Conservation (phyloP, 2,329 filamentous ascomycete genomes). For the Didymellaceae sp. region DNA sequence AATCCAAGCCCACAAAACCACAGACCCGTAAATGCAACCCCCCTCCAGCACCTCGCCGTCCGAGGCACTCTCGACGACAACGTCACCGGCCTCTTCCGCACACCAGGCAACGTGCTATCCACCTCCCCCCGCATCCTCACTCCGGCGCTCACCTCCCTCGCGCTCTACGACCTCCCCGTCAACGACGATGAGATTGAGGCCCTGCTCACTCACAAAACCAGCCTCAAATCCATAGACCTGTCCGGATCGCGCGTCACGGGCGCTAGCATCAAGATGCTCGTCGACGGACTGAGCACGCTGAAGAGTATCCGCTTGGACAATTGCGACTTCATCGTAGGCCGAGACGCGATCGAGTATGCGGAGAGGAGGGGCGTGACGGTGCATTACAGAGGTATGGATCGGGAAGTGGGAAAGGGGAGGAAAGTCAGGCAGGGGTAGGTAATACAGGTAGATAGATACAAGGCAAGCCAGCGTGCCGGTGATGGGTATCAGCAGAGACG, state of each 20-base stretch:
- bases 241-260: conserved; percentile 50
- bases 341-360: conserved; percentile 53
- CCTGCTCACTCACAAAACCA: conserved; percentile 28
- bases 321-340: conserved; percentile 42
- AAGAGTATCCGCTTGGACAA: conserved; percentile 43
- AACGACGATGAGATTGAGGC: conserved; percentile 43
- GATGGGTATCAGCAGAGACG: background rate
- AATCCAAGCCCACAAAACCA: too few relatives aligned
- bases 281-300: conserved; percentile 36
- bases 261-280: conserved; percentile 49
- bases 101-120: background rate
- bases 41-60: conserved; percentile 13
- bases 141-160: conserved; percentile 21
- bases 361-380: conserved; percentile 41
- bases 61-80: conserved; percentile 5
- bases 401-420: conserved; percentile 15
- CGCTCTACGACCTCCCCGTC: conserved; percentile 24
- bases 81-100: conserved; percentile 10
- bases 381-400: conserved; percentile 28
- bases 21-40: background rate
- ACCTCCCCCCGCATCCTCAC: conserved; percentile 35
- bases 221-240: conserved; percentile 43
- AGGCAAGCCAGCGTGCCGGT: too few relatives aligned
- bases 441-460: background rate
- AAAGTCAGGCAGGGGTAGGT: conserved; percentile 18